Evolutionary conservation across 73 alveolate species (phyloP).

Genomic region (Urostyla sp.): DNA sequence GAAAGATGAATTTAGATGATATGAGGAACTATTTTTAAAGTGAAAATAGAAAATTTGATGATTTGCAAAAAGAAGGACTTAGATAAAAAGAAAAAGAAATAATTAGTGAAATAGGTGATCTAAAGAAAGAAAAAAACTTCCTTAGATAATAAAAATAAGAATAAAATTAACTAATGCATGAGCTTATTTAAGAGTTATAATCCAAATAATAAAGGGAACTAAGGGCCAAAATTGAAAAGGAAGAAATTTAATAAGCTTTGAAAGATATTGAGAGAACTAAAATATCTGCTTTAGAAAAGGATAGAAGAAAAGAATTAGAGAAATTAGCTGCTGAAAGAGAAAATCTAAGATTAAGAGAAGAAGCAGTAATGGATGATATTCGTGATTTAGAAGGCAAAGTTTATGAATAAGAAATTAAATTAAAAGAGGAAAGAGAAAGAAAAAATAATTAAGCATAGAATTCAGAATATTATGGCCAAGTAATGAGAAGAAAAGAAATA

Average conservation of each 20-base stretch:
- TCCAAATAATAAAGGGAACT: conserved; percentile 18
- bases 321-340: conserved; percentile 60
- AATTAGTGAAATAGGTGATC: conserved; percentile 28
- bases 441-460: neutral
- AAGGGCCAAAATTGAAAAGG: conserved; percentile 42
- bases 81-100: conserved; percentile 50
- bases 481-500: conserved; percentile 4
- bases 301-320: conserved; percentile 39
- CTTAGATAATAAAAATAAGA: conserved; percentile 10
- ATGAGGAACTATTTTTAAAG: conserved; percentile 44
- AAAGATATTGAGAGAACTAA: conserved; percentile 40
- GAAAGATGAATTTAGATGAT: conserved; percentile 43
- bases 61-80: conserved; percentile 55
- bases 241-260: conserved; percentile 51
- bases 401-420: neutral
- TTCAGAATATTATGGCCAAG: conserved; percentile 28
- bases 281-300: conserved; percentile 15
- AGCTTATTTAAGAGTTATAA: conserved; percentile 1
- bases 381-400: neutral
- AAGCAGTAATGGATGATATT: conserved; percentile 19
- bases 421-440: conserved; percentile 32
- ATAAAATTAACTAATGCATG: conserved; percentile 17
- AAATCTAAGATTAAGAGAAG: conserved; percentile 43
- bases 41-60: conserved; percentile 25
- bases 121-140: conserved; percentile 42